Evolutionary conservation across 805 yeast genomes (phyloP), one percentile per base, ranked within the genome.

Genomic region (Metschnikowia proteae): DNA sequence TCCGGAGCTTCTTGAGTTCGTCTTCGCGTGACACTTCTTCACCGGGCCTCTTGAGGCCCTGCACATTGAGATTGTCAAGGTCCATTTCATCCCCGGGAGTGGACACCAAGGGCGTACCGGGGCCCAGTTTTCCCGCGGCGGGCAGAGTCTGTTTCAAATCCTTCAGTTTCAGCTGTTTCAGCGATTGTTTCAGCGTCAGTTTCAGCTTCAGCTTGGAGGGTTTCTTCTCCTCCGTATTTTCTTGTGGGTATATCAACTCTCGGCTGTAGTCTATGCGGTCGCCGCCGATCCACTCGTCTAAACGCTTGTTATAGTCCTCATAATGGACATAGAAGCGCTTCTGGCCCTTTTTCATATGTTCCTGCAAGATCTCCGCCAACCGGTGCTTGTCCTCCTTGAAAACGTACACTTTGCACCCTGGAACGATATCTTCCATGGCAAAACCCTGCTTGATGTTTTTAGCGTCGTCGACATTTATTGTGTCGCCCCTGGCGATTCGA

Each of bases 291-390:
- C 98, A 92, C 66, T 94, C 99, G 70, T 94, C 99, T 57, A 94
- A 76, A 66, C 99, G 86, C 53, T 94, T 94, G 73, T 94, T 94
- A 74, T 84, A 94, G 57, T 91, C 96, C 46, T 83, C 88, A 69
- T 90, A 94, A 66, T 94, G 99, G 29, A 94, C 96, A 64, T 94
- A 94, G 65, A 85, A 91, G 55, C 81, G 87, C 30, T 82, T 81
- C 52, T 86, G 80, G 10, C 91, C 88, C 63, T 89, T 85, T 60
- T 87, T 82, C 40, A 78, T 67, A 53, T 87, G 88, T 43, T 81
- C 77, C 17, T 91, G 88, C 39, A 94, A 70, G 38, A 94, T 81
- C 63, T 94, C 99, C 1, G 98, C 97, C 31, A 82, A 64, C 52
- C 97, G 74, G 52, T 76, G 78, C 54, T 85, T 90, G 28, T 81